phyloP scores from a whole-genome alignment of 2,329 filamentous ascomycete genomes.

The Exserohilum rostratum region DNA sequence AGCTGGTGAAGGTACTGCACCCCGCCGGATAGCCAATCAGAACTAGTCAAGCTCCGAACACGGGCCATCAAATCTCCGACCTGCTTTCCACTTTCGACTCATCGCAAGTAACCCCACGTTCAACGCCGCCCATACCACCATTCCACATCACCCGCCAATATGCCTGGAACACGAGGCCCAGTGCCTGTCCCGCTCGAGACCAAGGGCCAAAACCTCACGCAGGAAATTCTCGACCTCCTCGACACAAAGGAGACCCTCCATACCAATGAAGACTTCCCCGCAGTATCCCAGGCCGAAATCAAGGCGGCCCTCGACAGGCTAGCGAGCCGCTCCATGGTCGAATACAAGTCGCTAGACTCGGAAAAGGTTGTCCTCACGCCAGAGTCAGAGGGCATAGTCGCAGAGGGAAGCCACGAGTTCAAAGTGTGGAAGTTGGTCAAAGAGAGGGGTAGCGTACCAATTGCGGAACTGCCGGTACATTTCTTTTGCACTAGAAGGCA shows the following conservation, averaged over 20 bases:
- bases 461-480: slow-evolving; percentile 56
- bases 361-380: slow-evolving; percentile 78
- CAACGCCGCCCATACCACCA: slow-evolving; percentile 18
- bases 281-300: slow-evolving; percentile 59
- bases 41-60: slow-evolving; percentile 23
- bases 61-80: slow-evolving; percentile 30
- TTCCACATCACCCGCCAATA: slow-evolving; percentile 32
- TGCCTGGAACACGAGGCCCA: slow-evolving; percentile 56
- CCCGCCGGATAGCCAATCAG: slow-evolving; percentile 22
- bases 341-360: slow-evolving; percentile 80
- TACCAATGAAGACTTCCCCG: slow-evolving; percentile 58
- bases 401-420: slow-evolving; percentile 58
- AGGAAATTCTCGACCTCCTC: slow-evolving; percentile 79
- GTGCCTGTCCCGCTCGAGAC: slow-evolving; percentile 53
- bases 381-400: slow-evolving; percentile 77
- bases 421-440: slow-evolving; percentile 58
- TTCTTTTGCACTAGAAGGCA: background rate
- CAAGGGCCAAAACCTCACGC: slow-evolving; percentile 63
- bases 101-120: slow-evolving; percentile 31
- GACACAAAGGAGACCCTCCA: slow-evolving; percentile 57
- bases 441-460: slow-evolving; percentile 51
- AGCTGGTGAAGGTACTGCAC: slow-evolving; percentile 1
- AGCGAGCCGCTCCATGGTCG: slow-evolving; percentile 81
- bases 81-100: slow-evolving; percentile 32
- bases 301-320: slow-evolving; percentile 91